Conservation (phyloP, 768 basidiomycete species). For the Macrocybe gigantea region DNA sequence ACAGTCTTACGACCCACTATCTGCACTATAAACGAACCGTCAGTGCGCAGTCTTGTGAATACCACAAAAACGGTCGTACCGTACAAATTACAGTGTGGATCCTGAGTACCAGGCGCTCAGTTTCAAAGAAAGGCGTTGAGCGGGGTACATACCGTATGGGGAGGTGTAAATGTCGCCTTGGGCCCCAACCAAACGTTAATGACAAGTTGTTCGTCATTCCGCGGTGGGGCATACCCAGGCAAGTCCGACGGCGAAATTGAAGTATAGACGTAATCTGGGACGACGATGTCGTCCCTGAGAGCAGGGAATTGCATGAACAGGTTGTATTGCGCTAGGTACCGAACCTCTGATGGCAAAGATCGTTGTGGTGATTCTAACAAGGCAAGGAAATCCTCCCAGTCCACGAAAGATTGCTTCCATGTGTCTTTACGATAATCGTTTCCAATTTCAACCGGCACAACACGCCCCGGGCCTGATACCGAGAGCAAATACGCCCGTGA, state of each 20-base stretch:
- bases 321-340: slow-evolving; percentile 89
- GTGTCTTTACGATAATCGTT: slow-evolving; percentile 70
- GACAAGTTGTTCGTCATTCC: slow-evolving; percentile 57
- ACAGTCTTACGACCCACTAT: slow-evolving; percentile 85
- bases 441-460: slow-evolving; percentile 91
- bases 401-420: slow-evolving; percentile 80
- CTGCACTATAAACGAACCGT: slow-evolving; percentile 52
- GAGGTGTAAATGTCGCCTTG: slow-evolving; percentile 73
- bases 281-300: slow-evolving; percentile 63
- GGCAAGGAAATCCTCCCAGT: slow-evolving; percentile 71
- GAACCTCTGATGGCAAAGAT: slow-evolving; percentile 16
- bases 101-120: slow-evolving; percentile 37
- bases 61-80: slow-evolving; percentile 34
- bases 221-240: slow-evolving; percentile 57
- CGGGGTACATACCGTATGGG: slow-evolving; percentile 62
- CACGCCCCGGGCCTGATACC: slow-evolving; percentile 71
- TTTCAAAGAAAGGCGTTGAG: slow-evolving; percentile 4
- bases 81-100: slow-evolving; percentile 91
- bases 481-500: slow-evolving; percentile 63
- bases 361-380: slow-evolving; percentile 25
- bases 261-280: slow-evolving; percentile 90
- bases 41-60: slow-evolving; percentile 5
- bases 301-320: slow-evolving; percentile 80
- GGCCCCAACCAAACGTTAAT: slow-evolving; percentile 85
- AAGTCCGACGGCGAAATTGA: slow-evolving; percentile 39